Evolutionary conservation across 768 basidiomycete genomes (phyloP), one percentile per base, ranked within the genome.

Genomic region (Termitomyces sp.): DNA sequence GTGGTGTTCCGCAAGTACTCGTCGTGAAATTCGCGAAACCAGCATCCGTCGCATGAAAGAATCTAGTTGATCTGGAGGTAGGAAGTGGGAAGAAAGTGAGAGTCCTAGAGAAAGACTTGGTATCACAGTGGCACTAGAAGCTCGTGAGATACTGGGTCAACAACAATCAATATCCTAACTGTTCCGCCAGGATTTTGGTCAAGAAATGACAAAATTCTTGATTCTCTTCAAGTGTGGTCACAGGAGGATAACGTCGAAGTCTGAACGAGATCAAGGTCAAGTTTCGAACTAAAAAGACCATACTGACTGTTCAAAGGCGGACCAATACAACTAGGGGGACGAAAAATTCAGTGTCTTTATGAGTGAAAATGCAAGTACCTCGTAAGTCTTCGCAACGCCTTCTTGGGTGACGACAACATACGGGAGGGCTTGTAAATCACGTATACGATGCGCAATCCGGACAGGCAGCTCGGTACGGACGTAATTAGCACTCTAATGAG

Each of bases 11-110:
- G 85, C 90, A 24, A 96, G 80, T 33, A 96, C 94, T 33, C 93
- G 85, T 22, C 93, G 81, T 13, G 92, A 94, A 69, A 94, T 94
- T 54, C 93, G 82, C 2, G 93, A 94, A 50, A 92, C 82, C 10
- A 96, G 80, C 93, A 96, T 96, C 24, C 92, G 84, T 24, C 86
- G 82, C 88, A 94, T 92, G 70, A 94, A 92, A 2, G 89, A 80
- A 69, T 94, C 92, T 13, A 95, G 78, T 41, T 82, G 79, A 58
- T 93, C 91, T 0, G 93, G 87, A 0, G 83, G 76, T 8, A 95
- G 80, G 67, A 87, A 83, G 1, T 85, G 87, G 16, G 92, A 93
- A 0, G 91, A 85, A n/a, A 94, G 77, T 24, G 92, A 92, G 33
- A 94, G 75, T 5, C 93, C 92, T 5, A 94, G 83, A 16, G 87